These are phyloP conservation scores for Trichoderma koningiopsis DNA, from an alignment of 2,329 filamentous ascomycete genomes.

Conservation along the genomic window DNA sequence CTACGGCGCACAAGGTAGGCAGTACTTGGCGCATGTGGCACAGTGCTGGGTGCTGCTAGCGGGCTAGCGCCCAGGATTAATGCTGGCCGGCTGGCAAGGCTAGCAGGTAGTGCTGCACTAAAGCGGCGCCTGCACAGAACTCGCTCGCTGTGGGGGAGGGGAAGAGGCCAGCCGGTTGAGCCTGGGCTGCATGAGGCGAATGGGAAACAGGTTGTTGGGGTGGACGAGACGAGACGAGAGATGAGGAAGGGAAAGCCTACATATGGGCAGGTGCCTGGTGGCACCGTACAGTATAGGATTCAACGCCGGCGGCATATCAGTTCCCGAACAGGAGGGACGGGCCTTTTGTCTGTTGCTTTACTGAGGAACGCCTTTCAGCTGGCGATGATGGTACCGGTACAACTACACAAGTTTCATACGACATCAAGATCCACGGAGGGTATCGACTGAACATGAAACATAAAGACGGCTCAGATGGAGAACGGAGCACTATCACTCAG, in stretches of 20 bases:
- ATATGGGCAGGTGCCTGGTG: not conserved
- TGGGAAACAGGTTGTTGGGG: not conserved
- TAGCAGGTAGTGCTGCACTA: constrained; percentile 20
- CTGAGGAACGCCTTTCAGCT: not conserved
- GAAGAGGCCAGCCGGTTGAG: not conserved
- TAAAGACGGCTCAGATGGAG: not conserved
- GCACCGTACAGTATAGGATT: not conserved
- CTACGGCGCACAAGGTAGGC: not conserved
- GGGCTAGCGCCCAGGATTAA: constrained; percentile 17
- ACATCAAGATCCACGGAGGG: too few relatives aligned
- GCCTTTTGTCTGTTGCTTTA: not conserved
- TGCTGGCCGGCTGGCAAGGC: constrained; percentile 4
- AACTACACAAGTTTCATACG: too few relatives aligned
- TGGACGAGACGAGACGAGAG: not conserved
- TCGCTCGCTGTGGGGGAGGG: constrained; percentile 21
- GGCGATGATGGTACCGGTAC: not conserved
- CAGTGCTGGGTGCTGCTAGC: not conserved
- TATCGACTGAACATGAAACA: not conserved
- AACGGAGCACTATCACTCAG: too few relatives aligned
- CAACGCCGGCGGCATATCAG: not conserved
- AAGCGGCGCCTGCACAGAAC: constrained; percentile 12
- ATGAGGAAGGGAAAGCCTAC: not conserved
- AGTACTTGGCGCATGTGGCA: not conserved
- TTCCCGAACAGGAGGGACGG: not conserved
- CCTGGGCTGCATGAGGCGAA: not conserved